Evolutionary conservation across 371 early-diverging fungal genomes (phyloP).

Genomic region (Actinomortierella ambigua): DNA sequence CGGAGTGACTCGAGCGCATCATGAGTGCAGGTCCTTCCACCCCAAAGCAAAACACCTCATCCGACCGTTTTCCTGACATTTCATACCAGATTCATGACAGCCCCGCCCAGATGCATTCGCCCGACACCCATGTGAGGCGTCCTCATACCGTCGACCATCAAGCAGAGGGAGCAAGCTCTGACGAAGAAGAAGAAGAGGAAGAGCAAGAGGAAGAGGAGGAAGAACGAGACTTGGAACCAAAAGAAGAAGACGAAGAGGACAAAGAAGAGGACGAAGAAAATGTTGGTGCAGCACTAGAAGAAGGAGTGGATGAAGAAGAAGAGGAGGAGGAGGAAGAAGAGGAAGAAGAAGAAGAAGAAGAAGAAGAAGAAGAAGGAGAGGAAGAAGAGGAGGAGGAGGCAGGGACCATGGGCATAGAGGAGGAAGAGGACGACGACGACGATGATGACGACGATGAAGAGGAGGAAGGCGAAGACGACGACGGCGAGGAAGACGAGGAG

Average conservation of each 20-base stretch:
- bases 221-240: constrained; percentile 15
- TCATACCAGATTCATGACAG: constrained; percentile 11
- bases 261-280: constrained; percentile 1
- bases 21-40: too few relatives aligned
- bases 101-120: constrained; percentile 3
- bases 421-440: constrained; percentile 45
- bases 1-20: too few relatives aligned
- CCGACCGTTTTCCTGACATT: constrained; percentile 4
- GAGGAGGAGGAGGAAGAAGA: constrained; percentile 21
- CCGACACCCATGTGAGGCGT: neutral
- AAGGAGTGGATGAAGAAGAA: neutral
- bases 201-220: constrained; percentile 6
- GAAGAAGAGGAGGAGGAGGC: constrained; percentile 10
- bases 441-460: constrained; percentile 26
- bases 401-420: constrained; percentile 31
- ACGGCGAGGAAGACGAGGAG: constrained; percentile 24
- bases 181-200: too few relatives aligned
- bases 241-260: neutral
- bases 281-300: constrained; percentile 7
- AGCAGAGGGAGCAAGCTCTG: too few relatives aligned
- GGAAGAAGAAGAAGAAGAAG: constrained; percentile 42
- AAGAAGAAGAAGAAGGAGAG: constrained; percentile 48
- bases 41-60: constrained; percentile 1
- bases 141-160: too few relatives aligned
- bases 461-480: constrained; percentile 28